Percentiles rank a stretch among this genome's conserved stretches.
Evolutionary conservation across 2,329 filamentous ascomycete genomes (phyloP).

Genomic region (Zalaria obscura): DNA sequence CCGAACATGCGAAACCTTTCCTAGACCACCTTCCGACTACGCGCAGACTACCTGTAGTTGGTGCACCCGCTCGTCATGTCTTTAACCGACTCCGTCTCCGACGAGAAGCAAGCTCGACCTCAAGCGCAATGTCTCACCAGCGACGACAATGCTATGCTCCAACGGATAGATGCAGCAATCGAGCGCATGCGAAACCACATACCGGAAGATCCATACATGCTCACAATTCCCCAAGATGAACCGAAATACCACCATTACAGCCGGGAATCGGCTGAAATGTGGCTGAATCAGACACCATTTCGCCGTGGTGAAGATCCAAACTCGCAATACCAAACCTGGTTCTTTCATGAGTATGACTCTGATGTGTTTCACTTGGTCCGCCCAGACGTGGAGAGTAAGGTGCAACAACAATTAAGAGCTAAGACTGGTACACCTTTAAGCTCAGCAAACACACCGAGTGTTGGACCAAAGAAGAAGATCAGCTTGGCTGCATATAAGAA

Average conservation of each 20-base stretch:
- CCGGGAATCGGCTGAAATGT: constrained; percentile 24
- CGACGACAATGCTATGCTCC: not conserved
- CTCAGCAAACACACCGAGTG: constrained; percentile 26
- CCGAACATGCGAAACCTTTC: too few species aligned
- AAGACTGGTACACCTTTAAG: constrained; percentile 9
- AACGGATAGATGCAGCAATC: constrained; percentile 21
- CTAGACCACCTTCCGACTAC: too few species aligned
- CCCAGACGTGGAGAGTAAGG: constrained; percentile 22
- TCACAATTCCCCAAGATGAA: constrained; percentile 32
- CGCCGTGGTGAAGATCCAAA: constrained; percentile 37
- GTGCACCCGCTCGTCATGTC: not conserved
- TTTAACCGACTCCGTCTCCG: not conserved
- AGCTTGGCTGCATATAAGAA: constrained; percentile 47
- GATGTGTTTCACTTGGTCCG: constrained; percentile 6
- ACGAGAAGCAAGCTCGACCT: not conserved
- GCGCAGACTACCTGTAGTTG: too few species aligned
- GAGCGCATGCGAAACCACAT: constrained; percentile 28
- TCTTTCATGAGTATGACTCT: constrained; percentile 39
- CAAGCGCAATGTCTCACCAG: not conserved
- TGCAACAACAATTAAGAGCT: not conserved
- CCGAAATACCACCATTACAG: constrained; percentile 27
- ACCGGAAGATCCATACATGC: constrained; percentile 30
- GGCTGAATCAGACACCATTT: constrained; percentile 38
- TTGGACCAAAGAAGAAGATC: constrained; percentile 45
- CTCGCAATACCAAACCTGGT: constrained; percentile 48